Evolutionary conservation across 2,329 filamentous ascomycete genomes (phyloP), one percentile per base, ranked within the genome.

Genomic region (Aspergillus sp.): DNA sequence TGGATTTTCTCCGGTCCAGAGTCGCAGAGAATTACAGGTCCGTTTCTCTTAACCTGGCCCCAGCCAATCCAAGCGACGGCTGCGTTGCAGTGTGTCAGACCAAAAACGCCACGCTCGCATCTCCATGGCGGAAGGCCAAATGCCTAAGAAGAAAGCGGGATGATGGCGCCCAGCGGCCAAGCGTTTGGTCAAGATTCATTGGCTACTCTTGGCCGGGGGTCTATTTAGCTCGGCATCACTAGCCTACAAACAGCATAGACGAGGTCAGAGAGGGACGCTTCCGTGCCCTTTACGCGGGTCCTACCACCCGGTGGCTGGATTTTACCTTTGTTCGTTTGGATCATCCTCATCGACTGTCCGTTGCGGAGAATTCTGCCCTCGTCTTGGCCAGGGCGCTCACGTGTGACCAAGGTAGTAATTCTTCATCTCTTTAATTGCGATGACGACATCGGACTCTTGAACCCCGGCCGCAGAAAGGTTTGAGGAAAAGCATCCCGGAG

Each of bases 111-210:
- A 38, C 45, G 45, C 17, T 45, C 14, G 14, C 29, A 23, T n/a
- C 6, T 42, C 17, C 16, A n/a, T n/a, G n/a, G n/a, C n/a, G n/a
- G n/a, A n/a, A n/a, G n/a, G n/a, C 16, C 16, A 6, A 13, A 17
- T 13, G 11, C 6, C 32, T 21, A 42, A 31, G 49, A 36, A 34
- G 23, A 34, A 47, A 25, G 5, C 19, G 53, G 32, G 17, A 25
- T 43, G 41, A 45, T 34, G 16, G 32, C 21, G 50, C 50, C 50
- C 40, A 43, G 50, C 25, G 20, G 38, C 29, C 44, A 54, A 54
- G 48, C 36, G 17, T 32, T 32, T 11, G 50, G 21, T 45, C 47
- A 53, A 56, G 47, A 50, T 45, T 41, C 31, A 49, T 56, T 50
- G 45, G 51, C 44, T 47, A 16, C 38, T 45, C 46, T 53, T 50